Percentiles rank a stretch among this genome's conserved stretches.
Conservation (phyloP, 2,329 filamentous ascomycete species). For the Colletotrichum lupini region DNA sequence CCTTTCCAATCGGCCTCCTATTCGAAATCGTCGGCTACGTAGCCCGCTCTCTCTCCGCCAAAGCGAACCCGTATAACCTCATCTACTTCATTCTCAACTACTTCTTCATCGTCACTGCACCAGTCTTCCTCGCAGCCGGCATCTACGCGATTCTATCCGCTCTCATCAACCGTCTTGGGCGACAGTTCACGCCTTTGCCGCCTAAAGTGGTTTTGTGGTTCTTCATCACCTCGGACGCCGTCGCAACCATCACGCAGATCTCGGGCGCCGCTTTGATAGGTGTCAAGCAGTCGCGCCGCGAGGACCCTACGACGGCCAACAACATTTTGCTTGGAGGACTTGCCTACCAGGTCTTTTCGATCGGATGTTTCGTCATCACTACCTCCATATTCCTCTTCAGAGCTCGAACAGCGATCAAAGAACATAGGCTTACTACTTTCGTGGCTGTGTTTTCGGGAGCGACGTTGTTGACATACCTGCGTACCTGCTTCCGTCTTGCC, state of each 20-base stretch:
- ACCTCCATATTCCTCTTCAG: constrained; percentile 53
- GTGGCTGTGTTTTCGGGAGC: constrained; percentile 53
- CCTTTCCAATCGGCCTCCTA: constrained; percentile 54
- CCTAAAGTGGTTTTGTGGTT: constrained; percentile 61
- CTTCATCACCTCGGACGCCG: constrained; percentile 65
- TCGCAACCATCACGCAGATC: constrained; percentile 65
- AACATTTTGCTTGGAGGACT: constrained; percentile 66
- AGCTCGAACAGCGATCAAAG: constrained; percentile 44
- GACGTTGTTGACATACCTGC: constrained; percentile 61
- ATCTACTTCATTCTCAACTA: constrained; percentile 68
- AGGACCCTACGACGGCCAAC: constrained; percentile 62
- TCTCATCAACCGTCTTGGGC: constrained; percentile 58
- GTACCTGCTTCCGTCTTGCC: constrained; percentile 64
- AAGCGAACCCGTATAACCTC: constrained; percentile 63
- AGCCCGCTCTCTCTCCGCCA: constrained; percentile 58
- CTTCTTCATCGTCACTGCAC: constrained; percentile 70
- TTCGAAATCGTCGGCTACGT: constrained; percentile 64
- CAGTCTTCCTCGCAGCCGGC: constrained; percentile 66
- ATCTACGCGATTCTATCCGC: constrained; percentile 66
- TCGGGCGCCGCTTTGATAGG: constrained; percentile 66
- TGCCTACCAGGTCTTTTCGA: constrained; percentile 64
- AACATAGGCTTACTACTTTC: constrained; percentile 50
- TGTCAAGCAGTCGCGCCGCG: constrained; percentile 56
- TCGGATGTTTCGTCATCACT: constrained; percentile 59
- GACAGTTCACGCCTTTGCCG: constrained; percentile 54